Evolutionary conservation across 1,284 basidiomycete genomes (phyloP).

Genomic region (Heterobasidion parviporum): DNA sequence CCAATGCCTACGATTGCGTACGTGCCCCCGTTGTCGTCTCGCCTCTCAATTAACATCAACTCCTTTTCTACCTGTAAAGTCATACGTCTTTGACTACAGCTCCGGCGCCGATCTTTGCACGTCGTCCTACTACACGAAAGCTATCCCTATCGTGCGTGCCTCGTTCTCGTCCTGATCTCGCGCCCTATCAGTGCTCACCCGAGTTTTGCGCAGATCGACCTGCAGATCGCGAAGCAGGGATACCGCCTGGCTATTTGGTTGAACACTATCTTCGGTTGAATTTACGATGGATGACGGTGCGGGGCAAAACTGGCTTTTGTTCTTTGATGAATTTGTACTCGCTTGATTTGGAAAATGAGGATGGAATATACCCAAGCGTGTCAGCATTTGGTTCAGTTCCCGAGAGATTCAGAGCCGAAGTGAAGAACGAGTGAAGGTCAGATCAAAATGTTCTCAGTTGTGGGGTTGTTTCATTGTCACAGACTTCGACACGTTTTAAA

Average conservation of each 20-base stretch:
- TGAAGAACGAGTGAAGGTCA: too few relatives aligned
- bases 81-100: slow-evolving; percentile 38
- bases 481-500: too few relatives aligned
- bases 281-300: too few relatives aligned
- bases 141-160: slow-evolving; percentile 36
- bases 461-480: too few relatives aligned
- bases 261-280: slow-evolving; percentile 37
- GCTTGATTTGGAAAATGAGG: too few relatives aligned
- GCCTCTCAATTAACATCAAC: neutral
- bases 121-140: slow-evolving; percentile 35
- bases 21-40: slow-evolving; percentile 11
- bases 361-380: too few relatives aligned
- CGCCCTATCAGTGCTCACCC: neutral
- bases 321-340: too few relatives aligned
- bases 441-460: too few relatives aligned
- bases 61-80: slow-evolving; percentile 15
- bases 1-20: slow-evolving; percentile 45
- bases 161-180: neutral
- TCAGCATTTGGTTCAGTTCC: too few relatives aligned
- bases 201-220: slow-evolving; percentile 30
- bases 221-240: slow-evolving; percentile 48
- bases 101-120: slow-evolving; percentile 39
- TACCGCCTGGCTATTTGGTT: slow-evolving; percentile 48
- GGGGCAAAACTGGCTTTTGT: too few relatives aligned
- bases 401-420: too few relatives aligned